Conservation (phyloP, 257 asterid genomes). For the Nicotiana otophora region DNA sequence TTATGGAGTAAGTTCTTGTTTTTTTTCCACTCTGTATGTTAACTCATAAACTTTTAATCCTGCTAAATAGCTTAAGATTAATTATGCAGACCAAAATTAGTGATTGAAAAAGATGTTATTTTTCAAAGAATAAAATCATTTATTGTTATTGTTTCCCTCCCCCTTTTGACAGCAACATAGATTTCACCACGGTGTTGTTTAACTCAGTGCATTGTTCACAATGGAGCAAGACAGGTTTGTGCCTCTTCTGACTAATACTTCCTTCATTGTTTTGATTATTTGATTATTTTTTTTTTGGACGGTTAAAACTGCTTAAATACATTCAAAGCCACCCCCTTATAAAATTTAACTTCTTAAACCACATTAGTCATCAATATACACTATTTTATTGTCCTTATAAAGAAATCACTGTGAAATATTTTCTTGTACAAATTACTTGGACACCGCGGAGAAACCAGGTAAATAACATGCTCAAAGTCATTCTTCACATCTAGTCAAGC, state of each 20-base stretch:
- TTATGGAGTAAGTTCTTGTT: background rate
- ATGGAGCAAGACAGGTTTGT: conserved; percentile 22
- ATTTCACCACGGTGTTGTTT: background rate
- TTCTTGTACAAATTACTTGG: too few relatives aligned
- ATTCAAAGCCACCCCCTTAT: background rate
- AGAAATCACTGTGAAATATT: too few relatives aligned
- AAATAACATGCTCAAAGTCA: too few relatives aligned
- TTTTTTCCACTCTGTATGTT: background rate
- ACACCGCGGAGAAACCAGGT: too few relatives aligned
- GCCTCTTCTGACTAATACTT: background rate
- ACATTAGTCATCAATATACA: too few relatives aligned
- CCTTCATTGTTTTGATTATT: background rate
- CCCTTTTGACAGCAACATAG: background rate
- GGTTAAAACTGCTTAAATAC: background rate
- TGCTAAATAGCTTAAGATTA: background rate
- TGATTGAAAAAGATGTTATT: background rate
- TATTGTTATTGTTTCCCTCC: background rate
- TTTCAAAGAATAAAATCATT: too few relatives aligned
- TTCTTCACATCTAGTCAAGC: too few relatives aligned
- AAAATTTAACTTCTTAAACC: too few relatives aligned
- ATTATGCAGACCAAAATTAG: too few relatives aligned
- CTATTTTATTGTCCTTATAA: too few relatives aligned
- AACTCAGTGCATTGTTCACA: background rate
- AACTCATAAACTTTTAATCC: background rate
- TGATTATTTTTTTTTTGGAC: background rate